Base-by-base conservation (phyloP, 306 rosid genomes). In the Fagus crenata region DNA sequence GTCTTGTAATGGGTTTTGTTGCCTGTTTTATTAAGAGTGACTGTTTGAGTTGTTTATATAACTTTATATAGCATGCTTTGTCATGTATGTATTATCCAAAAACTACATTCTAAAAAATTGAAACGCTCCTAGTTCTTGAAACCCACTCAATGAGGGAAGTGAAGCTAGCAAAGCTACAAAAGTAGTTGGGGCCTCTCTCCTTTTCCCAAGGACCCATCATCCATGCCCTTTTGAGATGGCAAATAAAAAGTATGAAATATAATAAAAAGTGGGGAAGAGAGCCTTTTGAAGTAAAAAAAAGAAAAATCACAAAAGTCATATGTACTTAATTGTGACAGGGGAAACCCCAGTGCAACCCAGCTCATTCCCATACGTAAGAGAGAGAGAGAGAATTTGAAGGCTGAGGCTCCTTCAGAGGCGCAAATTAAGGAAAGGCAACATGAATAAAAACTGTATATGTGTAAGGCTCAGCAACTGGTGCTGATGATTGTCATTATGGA, bases 371-470 rank as follows among this genome's bases (percentile, higher is more conserved):
- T 77, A 36, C 4, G 15, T 17, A 85, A 42, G 28, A 75, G 74
- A 76, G 70, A 75, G 46, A 72, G 65, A 40, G 33, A 68, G 42
- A n/a, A n/a, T n/a, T n/a, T n/a, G n/a, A n/a, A n/a, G n/a, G n/a
- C n/a, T n/a, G n/a, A n/a, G 39, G 84, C 82, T 77, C 75, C 75
- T 75, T 86, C 85, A 77, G 75, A 83, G 90, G 92, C 92, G 94
- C 81, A 84, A 86, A 80, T 90, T 73, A 82, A 82, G 94, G 90
- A 78, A 75, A n/a, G 53, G 56, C 76, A 80, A 74, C 78, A 70
- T 81, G 77, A 77, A 81, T 69, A 75, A 76, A 73, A n/a, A n/a
- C 81, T 70, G 75, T 76, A 6, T 49, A 36, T 7, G 28, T 35
- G 43, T 7, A 60, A 67, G 81, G 56, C 80, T 39, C 42, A 40